phyloP scores from a whole-genome alignment of 2,329 filamentous ascomycete species.

The Fusarium musae region DNA sequence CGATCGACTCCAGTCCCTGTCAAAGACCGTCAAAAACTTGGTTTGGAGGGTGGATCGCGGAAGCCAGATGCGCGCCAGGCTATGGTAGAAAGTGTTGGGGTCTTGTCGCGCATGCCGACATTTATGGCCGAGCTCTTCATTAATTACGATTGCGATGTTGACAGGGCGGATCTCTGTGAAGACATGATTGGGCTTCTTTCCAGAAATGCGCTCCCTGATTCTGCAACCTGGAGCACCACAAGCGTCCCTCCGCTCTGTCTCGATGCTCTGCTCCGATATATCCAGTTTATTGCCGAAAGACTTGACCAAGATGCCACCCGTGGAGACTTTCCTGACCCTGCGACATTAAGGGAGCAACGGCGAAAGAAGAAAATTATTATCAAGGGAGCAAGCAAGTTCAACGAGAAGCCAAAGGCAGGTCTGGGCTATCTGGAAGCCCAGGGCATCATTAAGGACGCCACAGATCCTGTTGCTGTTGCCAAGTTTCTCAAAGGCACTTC shows the following conservation, averaged over 20 bases:
- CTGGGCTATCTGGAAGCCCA: slow-evolving; percentile 86
- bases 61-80: slow-evolving; percentile 96
- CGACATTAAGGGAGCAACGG: slow-evolving; percentile 75
- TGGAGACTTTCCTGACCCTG: slow-evolving; percentile 74
- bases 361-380: slow-evolving; percentile 89
- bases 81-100: slow-evolving; percentile 97
- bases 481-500: slow-evolving; percentile 88
- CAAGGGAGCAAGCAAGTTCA: slow-evolving; percentile 89
- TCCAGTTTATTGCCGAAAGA: slow-evolving; percentile 91
- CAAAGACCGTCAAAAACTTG: slow-evolving; percentile 91
- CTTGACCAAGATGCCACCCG: slow-evolving; percentile 74
- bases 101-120: slow-evolving; percentile 89
- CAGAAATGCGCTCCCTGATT: slow-evolving; percentile 94
- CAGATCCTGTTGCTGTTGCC: slow-evolving; percentile 82
- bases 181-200: slow-evolving; percentile 94
- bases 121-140: slow-evolving; percentile 97
- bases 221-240: slow-evolving; percentile 98
- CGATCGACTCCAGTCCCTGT: slow-evolving; percentile 90
- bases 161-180: slow-evolving; percentile 91
- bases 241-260: slow-evolving; percentile 96
- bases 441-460: slow-evolving; percentile 82
- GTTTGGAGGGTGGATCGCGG: slow-evolving; percentile 88
- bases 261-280: slow-evolving; percentile 88
- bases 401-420: slow-evolving; percentile 91
- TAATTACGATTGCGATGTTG: slow-evolving; percentile 97